Conservation (phyloP, 2,329 filamentous ascomycete genomes). For the Curvularia spicifera region DNA sequence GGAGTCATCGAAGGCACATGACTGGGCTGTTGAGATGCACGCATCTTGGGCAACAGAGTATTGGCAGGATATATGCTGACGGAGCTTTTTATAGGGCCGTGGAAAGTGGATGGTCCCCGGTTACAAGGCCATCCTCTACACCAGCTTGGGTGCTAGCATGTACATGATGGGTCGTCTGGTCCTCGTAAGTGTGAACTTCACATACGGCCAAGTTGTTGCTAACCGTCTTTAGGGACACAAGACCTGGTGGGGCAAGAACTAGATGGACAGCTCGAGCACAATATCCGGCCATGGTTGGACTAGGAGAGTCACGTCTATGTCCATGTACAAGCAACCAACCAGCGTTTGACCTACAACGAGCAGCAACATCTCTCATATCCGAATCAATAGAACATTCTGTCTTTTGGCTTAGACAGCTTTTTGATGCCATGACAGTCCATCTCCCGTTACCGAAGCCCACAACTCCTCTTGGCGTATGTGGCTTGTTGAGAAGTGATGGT, state of each 20-base stretch:
- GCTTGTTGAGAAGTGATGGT: neutral
- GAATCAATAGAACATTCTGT: constrained; percentile 8
- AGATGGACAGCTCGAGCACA: constrained; percentile 20
- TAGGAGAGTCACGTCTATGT: constrained; percentile 25
- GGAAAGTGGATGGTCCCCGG: constrained; percentile 70
- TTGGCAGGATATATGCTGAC: constrained; percentile 22
- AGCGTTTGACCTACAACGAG: constrained; percentile 25
- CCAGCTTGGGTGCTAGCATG: constrained; percentile 67
- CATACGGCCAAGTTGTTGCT: neutral
- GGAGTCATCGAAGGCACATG: constrained; percentile 2
- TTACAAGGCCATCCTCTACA: constrained; percentile 71
- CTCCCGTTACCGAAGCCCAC: neutral
- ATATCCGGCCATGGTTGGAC: constrained; percentile 15
- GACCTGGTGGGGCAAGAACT: constrained; percentile 66
- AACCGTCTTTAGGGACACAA: constrained; percentile 66
- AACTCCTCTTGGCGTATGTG: neutral
- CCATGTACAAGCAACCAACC: constrained; percentile 45
- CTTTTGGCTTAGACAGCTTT: neutral
- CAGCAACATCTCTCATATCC: constrained; percentile 7
- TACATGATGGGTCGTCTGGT: constrained; percentile 78
- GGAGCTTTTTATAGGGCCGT: constrained; percentile 62
- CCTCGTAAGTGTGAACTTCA: constrained; percentile 49
- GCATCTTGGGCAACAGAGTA: neutral
- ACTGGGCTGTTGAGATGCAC: neutral
- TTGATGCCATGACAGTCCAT: neutral